A percentile compares a stretch with the other conserved stretches of the same genome.
phyloP scores from a whole-genome alignment of 768 basidiomycete genomes.

The Boletus bicolor region DNA sequence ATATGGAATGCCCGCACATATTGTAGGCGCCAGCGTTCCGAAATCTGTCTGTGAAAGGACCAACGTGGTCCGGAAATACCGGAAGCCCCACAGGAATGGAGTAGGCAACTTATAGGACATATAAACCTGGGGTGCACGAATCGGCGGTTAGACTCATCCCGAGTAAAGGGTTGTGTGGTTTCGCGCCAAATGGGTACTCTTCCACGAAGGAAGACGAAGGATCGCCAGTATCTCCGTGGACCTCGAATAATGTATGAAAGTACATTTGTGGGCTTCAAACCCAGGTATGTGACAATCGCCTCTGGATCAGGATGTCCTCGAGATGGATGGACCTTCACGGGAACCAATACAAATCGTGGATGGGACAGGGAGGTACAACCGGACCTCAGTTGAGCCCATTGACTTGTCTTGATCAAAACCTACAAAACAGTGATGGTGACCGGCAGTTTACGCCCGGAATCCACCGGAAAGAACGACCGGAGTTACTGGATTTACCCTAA shows the following conservation, averaged over 20 bases:
- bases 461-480: background rate
- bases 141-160: too few species aligned
- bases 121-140: background rate
- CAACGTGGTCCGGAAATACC: background rate
- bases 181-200: background rate
- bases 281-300: background rate
- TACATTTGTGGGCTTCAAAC: background rate
- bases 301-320: background rate
- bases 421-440: background rate
- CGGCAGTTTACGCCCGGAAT: background rate
- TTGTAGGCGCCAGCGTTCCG: background rate
- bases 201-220: background rate
- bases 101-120: too few species aligned
- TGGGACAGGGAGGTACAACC: background rate
- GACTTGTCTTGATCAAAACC: slow-evolving; percentile 5
- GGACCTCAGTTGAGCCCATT: slow-evolving; percentile 13
- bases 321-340: background rate
- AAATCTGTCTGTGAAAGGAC: background rate
- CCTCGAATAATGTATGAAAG: background rate
- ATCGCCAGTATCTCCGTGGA: background rate
- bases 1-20: background rate
- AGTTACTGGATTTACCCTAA: background rate
- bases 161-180: background rate
- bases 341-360: background rate
- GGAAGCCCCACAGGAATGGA: background rate